phyloP scores from a whole-genome alignment of 208 protist species.

The Crithidia thermophila region DNA sequence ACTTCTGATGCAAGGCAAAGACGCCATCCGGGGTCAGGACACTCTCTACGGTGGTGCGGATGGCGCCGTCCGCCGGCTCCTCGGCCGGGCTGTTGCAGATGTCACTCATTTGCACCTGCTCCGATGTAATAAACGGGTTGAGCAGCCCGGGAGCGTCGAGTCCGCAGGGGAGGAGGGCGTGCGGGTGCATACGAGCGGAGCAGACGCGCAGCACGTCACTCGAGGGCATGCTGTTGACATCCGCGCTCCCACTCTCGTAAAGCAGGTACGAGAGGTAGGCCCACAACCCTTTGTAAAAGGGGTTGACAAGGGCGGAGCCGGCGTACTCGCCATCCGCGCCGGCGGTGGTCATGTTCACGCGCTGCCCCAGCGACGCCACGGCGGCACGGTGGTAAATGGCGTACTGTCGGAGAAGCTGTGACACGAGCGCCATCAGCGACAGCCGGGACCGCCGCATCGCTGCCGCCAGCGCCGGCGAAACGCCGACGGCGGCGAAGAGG shows the following conservation, averaged over 20 bases:
- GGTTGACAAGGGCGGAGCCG: constrained; percentile 51
- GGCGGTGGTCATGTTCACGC: constrained; percentile 59
- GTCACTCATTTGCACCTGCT: constrained; percentile 28
- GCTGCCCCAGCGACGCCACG: constrained; percentile 54
- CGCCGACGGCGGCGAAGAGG: constrained; percentile 21
- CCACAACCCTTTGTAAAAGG: constrained; percentile 77
- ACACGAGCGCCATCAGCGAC: constrained; percentile 59
- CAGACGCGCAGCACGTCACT: constrained; percentile 44
- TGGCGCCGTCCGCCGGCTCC: background rate
- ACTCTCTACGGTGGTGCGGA: constrained; percentile 25
- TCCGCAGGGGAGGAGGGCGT: constrained; percentile 70
- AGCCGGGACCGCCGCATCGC: constrained; percentile 41
- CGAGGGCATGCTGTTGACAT: constrained; percentile 11
- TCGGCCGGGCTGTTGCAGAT: background rate
- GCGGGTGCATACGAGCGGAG: constrained; percentile 60
- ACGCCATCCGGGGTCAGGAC: constrained; percentile 27
- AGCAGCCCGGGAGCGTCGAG: constrained; percentile 63
- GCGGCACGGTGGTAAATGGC: constrained; percentile 65
- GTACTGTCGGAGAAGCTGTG: constrained; percentile 76
- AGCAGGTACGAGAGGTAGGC: constrained; percentile 29
- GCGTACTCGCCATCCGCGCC: constrained; percentile 36
- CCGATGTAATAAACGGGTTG: constrained; percentile 52
- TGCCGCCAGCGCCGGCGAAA: constrained; percentile 31
- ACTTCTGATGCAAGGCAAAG: constrained; percentile 50
- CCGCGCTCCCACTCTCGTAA: constrained; percentile 9